These are phyloP conservation scores for Isoetes engelmannii DNA, from an alignment of 83 land plant species.

Conservation along the genomic window DNA sequence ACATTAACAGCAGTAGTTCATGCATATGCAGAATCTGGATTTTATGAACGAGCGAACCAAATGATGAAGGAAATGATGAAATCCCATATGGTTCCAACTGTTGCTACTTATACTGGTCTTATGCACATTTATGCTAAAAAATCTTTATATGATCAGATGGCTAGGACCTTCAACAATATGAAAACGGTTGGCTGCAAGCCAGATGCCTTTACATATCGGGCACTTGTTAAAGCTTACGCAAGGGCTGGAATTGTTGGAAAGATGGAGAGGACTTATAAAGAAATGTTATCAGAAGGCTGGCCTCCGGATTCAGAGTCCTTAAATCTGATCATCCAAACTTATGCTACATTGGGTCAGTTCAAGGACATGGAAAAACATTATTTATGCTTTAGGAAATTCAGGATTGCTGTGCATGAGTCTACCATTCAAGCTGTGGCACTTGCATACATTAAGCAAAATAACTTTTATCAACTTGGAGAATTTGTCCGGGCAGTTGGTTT, in stretches of 20 bases:
- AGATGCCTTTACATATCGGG: not conserved
- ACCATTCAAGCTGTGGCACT: not conserved
- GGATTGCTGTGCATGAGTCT: not conserved
- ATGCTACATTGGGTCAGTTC: too few species aligned
- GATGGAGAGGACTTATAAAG: not conserved
- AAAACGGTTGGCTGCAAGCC: not conserved
- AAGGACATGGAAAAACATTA: too few species aligned
- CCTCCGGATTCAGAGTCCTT: not conserved
- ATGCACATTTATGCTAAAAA: not conserved
- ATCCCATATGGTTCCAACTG: not conserved
- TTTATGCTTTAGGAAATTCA: too few species aligned
- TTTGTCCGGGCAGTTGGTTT: not conserved
- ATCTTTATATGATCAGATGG: slow-evolving; percentile 1
- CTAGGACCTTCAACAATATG: not conserved
- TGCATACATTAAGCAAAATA: not conserved
- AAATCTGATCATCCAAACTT: too few species aligned
- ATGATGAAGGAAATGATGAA: slow-evolving; percentile 4
- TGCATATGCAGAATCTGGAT: not conserved
- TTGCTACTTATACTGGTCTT: not conserved
- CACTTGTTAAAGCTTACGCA: not conserved
- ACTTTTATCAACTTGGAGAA: not conserved
- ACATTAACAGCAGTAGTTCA: slow-evolving; percentile 1
- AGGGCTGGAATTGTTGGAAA: not conserved
- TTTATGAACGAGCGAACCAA: not conserved
- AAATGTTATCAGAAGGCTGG: not conserved